phyloP scores from a whole-genome alignment of 1,139 yeast genomes.

The Saccharomyces hybrid region DNA sequence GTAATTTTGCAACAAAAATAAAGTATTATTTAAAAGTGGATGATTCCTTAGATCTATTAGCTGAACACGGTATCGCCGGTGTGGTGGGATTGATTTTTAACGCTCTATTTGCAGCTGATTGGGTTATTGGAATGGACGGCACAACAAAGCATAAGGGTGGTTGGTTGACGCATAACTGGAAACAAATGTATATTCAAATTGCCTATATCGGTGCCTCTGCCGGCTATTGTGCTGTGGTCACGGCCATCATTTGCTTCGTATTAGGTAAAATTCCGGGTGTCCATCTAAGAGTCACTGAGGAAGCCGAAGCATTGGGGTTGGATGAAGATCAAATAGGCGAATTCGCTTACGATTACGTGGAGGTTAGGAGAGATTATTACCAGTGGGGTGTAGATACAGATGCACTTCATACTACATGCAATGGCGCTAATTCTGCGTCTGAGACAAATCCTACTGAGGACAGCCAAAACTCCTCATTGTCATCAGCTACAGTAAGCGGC shows the following conservation, averaged over 20 bases:
- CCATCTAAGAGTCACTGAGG: constrained; percentile 69
- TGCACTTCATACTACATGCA: constrained; percentile 2
- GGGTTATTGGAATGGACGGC: constrained; percentile 86
- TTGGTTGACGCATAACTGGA: constrained; percentile 85
- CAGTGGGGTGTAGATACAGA: constrained; percentile 47
- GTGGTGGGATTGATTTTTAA: constrained; percentile 83
- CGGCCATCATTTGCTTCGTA: constrained; percentile 66
- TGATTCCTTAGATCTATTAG: constrained; percentile 89
- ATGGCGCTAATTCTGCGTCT: not conserved
- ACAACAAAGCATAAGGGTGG: constrained; percentile 81
- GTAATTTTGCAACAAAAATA: constrained; percentile 85
- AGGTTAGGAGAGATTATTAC: constrained; percentile 86
- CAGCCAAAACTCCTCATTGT: not conserved
- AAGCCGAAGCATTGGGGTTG: constrained; percentile 81
- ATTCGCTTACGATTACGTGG: constrained; percentile 96
- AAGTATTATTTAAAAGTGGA: constrained; percentile 77
- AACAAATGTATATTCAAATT: constrained; percentile 81
- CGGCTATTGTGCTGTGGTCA: constrained; percentile 72
- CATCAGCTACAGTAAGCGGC: not conserved
- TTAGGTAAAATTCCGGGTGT: constrained; percentile 78
- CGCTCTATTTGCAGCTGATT: constrained; percentile 78
- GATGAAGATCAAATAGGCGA: constrained; percentile 98
- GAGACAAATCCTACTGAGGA: not conserved
- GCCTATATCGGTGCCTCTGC: constrained; percentile 70
- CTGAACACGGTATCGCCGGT: constrained; percentile 98